Percentiles rank a stretch among this genome's conserved stretches.
phyloP scores from a whole-genome alignment of 139 green algal species.

The Chlamydomonas sphaeroides region DNA sequence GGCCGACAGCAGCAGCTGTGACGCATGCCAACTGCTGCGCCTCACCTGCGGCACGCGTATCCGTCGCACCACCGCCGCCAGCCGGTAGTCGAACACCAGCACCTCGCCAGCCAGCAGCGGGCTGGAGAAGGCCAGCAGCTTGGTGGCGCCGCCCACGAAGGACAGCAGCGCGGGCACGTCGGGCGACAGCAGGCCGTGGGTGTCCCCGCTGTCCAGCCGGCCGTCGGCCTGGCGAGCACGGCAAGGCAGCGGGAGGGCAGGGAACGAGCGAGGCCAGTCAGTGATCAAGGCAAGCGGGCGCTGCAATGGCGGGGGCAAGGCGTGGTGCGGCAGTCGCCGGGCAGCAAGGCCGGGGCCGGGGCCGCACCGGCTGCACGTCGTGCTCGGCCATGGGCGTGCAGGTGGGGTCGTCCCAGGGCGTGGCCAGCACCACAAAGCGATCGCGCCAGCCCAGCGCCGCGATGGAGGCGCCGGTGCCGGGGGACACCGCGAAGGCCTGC shows the following conservation, averaged over 20 bases:
- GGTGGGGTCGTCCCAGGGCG: constrained; percentile 56
- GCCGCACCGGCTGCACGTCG: constrained; percentile 34
- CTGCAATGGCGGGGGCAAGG: too few species aligned
- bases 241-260: too few species aligned
- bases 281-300: too few species aligned
- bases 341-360: background rate
- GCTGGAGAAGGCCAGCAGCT: constrained; percentile 47
- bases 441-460: constrained; percentile 41
- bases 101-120: constrained; percentile 49
- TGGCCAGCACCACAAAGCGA: constrained; percentile 50
- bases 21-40: background rate
- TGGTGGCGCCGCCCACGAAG: constrained; percentile 44
- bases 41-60: constrained; percentile 36
- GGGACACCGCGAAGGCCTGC: constrained; percentile 33
- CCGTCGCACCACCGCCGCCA: constrained; percentile 37
- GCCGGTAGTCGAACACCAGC: constrained; percentile 55
- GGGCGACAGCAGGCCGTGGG: constrained; percentile 29
- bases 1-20: background rate
- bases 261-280: too few species aligned
- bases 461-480: constrained; percentile 24
- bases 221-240: background rate
- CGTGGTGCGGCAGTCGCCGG: too few species aligned
- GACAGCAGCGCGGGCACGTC: constrained; percentile 47
- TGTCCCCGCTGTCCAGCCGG: background rate
- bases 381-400: constrained; percentile 41